Evolutionary conservation across 2,329 filamentous ascomycete genomes (phyloP).

Genomic region (Botrytis squamosa): DNA sequence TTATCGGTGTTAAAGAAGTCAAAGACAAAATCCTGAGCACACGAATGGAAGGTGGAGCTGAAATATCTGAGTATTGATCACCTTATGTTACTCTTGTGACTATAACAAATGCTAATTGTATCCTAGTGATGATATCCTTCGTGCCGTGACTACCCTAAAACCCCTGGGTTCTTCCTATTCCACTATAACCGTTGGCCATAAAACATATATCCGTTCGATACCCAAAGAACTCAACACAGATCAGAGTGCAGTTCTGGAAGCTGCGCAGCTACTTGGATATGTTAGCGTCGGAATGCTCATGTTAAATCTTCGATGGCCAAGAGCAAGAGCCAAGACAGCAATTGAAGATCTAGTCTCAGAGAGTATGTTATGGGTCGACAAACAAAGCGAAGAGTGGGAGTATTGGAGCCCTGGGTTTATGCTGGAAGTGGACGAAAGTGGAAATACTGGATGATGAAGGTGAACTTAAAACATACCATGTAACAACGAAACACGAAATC

Average conservation of each 20-base stretch:
- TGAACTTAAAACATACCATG: not conserved
- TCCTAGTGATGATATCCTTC: constrained; percentile 77
- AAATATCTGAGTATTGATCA: constrained; percentile 69
- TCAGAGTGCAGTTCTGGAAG: constrained; percentile 88
- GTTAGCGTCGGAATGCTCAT: constrained; percentile 88
- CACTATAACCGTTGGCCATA: constrained; percentile 78
- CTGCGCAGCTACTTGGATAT: constrained; percentile 83
- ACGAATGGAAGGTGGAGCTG: constrained; percentile 69
- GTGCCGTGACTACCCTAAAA: constrained; percentile 81
- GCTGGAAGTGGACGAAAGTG: constrained; percentile 35
- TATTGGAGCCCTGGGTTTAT: constrained; percentile 90
- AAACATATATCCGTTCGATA: constrained; percentile 85
- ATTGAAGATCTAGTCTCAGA: constrained; percentile 87
- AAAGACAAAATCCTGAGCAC: constrained; percentile 71
- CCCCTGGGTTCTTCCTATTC: constrained; percentile 87
- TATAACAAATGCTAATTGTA: constrained; percentile 19
- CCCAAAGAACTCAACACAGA: constrained; percentile 95
- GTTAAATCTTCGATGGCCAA: constrained; percentile 82
- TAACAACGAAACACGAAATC: not conserved
- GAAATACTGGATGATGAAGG: constrained; percentile 23
- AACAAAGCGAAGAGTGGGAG: constrained; percentile 80
- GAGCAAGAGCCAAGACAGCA: constrained; percentile 80
- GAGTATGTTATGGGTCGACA: constrained; percentile 92
- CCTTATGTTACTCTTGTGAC: not conserved
- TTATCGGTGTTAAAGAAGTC: constrained; percentile 83